Conservation (phyloP, 2,329 filamentous ascomycete genomes). For the Aspergillus oerlinghausenensis region DNA sequence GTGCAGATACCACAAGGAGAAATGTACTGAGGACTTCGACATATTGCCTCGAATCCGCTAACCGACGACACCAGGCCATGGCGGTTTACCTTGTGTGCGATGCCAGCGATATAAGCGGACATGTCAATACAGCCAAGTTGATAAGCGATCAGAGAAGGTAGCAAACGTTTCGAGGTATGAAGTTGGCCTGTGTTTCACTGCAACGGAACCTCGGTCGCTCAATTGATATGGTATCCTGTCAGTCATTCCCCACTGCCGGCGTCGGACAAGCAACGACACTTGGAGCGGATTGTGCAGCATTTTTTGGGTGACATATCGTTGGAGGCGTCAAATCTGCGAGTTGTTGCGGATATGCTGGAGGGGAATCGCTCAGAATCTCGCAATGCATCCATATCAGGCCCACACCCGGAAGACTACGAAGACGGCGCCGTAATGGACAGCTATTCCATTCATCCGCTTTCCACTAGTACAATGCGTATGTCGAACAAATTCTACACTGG, state of each 20-base stretch:
- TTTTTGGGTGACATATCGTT: conserved; percentile 36
- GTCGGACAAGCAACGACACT: conserved; percentile 15
- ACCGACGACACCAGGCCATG: conserved; percentile 31
- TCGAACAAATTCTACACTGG: neutral
- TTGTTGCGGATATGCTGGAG: conserved; percentile 35
- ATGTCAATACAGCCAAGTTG: conserved; percentile 36
- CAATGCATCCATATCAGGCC: neutral
- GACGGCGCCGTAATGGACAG: conserved; percentile 14
- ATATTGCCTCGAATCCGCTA: neutral
- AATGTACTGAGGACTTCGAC: conserved; percentile 24
- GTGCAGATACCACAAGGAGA: conserved; percentile 48
- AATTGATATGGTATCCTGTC: too few species aligned
- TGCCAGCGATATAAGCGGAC: conserved; percentile 44
- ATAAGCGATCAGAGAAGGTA: neutral
- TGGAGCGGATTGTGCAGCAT: conserved; percentile 42
- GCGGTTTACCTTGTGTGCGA: conserved; percentile 46
- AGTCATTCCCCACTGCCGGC: neutral
- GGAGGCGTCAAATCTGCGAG: conserved; percentile 28
- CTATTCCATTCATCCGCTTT: conserved; percentile 11
- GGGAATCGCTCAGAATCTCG: conserved; percentile 16
- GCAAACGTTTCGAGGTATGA: too few species aligned
- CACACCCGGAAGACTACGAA: neutral
- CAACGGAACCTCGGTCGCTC: too few species aligned
- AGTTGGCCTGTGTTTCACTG: too few species aligned
- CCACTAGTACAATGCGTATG: conserved; percentile 19